Evolutionary conservation across 306 rosid genomes (phyloP).

Genomic region (Biancaea sappan): DNA sequence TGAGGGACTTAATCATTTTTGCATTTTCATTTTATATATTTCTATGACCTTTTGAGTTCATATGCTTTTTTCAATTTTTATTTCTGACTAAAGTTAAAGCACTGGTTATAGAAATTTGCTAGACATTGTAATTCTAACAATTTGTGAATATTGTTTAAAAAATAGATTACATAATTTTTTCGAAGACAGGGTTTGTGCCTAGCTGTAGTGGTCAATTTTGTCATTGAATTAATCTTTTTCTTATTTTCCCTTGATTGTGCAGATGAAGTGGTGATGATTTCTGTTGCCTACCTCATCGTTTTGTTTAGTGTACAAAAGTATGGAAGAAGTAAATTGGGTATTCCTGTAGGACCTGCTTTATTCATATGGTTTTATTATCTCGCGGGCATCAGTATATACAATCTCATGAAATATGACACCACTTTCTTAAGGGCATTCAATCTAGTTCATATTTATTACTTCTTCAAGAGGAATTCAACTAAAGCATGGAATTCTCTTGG

Average conservation of each 20-base stretch:
- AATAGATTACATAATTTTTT: neutral
- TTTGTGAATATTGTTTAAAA: slow-evolving; percentile 6
- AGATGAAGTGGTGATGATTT: slow-evolving; percentile 89
- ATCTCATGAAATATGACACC: slow-evolving; percentile 75
- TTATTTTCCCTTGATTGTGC: slow-evolving; percentile 48
- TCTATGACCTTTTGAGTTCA: neutral
- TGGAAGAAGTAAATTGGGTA: slow-evolving; percentile 96
- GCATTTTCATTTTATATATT: neutral
- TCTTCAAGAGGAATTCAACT: slow-evolving; percentile 91
- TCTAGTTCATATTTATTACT: slow-evolving; percentile 85
- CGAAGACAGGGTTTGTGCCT: neutral
- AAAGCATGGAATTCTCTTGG: slow-evolving; percentile 97
- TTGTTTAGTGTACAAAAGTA: slow-evolving; percentile 94
- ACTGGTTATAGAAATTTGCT: neutral
- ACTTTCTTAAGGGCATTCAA: slow-evolving; percentile 84
- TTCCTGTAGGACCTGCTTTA: slow-evolving; percentile 92
- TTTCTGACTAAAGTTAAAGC: neutral
- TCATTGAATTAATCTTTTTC: slow-evolving; percentile 29
- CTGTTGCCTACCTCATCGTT: slow-evolving; percentile 80
- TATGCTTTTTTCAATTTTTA: neutral
- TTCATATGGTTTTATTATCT: slow-evolving; percentile 95
- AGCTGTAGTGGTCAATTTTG: slow-evolving; percentile 14
- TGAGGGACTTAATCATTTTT: neutral
- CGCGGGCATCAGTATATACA: slow-evolving; percentile 81
- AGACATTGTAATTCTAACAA: neutral